Evolutionary conservation across 306 rosid species (phyloP), one percentile per base, ranked within the genome.

Genomic region (Prosopis cineraria): DNA sequence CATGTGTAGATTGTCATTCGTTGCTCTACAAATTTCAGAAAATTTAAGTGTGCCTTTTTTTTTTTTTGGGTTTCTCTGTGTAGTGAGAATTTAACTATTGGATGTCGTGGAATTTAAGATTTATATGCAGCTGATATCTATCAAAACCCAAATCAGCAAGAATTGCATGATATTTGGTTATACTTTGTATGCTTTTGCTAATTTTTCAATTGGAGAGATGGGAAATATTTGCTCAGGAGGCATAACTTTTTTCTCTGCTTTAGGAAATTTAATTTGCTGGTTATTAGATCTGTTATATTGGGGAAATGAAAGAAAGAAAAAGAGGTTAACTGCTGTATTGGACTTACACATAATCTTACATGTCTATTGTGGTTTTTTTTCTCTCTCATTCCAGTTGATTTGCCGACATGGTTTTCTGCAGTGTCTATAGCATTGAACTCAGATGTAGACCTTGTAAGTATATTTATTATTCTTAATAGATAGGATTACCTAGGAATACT

Each of bases 401-500:
- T 93, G 87, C 99, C 97, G 2, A 86, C 90, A 31, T 91, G 94
- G 96, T 96, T 96, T 86, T 93, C 98, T 22, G 85, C 94, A 10
- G 78, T 95, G 85, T 90, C 96, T 50, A 76, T 93, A 80, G 80
- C 86, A 50, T 79, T 96, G 91, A 85, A 50, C 78, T 93, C 99
- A 6, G 90, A 90, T 74, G 91, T 87, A 76, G 87, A 93, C 81
- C 89, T 86, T 66, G 99, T 96, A 90, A 96, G 98, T 91, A 76
- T 80, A 13, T 75, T 24, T 62, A 4, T 3, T 55, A 39, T 65
- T 83, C 66, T 59, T 20, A 75, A 41, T n/a, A 37, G 48, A 77
- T 68, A 65, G 62, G 59, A 52, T 77, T 75, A 62, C 64, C 59
- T 69, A 19, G 44, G 72, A 55, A 10, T 62, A 25, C 78, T 79